Evolutionary conservation across 495 filamentous ascomycete genomes (phyloP).

Genomic region (Xylaria cubensis): DNA sequence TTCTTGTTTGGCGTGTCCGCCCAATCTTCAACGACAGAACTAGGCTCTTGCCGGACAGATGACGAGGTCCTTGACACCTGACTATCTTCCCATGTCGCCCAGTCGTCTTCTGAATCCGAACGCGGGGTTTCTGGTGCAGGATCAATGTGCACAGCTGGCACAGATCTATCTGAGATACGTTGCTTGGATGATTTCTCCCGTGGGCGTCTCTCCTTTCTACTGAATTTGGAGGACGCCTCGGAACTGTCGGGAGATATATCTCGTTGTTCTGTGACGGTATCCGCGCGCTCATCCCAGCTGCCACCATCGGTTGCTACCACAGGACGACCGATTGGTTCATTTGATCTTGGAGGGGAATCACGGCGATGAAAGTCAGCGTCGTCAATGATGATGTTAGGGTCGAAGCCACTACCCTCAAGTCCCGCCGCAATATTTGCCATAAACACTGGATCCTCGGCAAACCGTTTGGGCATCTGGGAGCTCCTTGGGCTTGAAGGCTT

Average conservation of each 20-base stretch:
- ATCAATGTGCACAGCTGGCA: slow-evolving; percentile 3
- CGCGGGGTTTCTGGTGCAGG: slow-evolving; percentile 16
- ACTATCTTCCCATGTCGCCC: slow-evolving; percentile 31
- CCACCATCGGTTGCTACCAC: not conserved
- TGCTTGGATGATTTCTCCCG: slow-evolving; percentile 26
- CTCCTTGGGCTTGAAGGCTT: slow-evolving; percentile 45
- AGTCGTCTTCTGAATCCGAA: slow-evolving; percentile 31
- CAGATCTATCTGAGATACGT: slow-evolving; percentile 17
- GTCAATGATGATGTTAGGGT: slow-evolving; percentile 73
- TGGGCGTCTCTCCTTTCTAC: slow-evolving; percentile 27
- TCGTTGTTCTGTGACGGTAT: slow-evolving; percentile 30
- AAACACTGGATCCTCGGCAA: slow-evolving; percentile 69
- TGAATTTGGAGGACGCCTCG: slow-evolving; percentile 25
- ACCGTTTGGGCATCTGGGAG: slow-evolving; percentile 55
- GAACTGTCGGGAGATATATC: slow-evolving; percentile 31
- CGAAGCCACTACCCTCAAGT: slow-evolving; percentile 70
- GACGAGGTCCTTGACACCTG: slow-evolving; percentile 29
- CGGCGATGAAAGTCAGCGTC: slow-evolving; percentile 67
- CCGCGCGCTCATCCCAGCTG: not conserved
- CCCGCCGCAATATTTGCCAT: slow-evolving; percentile 74
- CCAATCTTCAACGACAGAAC: slow-evolving; percentile 27
- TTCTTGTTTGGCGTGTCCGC: slow-evolving; percentile 32
- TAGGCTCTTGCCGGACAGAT: not conserved
- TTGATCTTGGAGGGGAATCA: slow-evolving; percentile 68
- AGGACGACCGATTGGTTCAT: slow-evolving; percentile 49